Conservation (phyloP, 148 eudicot species). For the Chenopodium suecicum region DNA sequence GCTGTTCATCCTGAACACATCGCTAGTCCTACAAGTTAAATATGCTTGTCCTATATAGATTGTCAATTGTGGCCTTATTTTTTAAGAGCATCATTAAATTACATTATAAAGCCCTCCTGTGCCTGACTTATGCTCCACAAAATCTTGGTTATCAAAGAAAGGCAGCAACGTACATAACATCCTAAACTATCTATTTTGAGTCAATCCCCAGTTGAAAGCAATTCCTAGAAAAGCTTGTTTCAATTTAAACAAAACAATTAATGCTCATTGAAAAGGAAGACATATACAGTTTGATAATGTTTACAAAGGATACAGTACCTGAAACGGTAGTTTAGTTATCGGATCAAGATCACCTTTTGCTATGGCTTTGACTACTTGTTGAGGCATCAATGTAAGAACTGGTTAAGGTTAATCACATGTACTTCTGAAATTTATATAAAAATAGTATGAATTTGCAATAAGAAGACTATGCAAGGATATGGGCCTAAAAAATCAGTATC, state of each 20-base stretch:
- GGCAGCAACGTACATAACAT: not conserved
- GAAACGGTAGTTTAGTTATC: constrained; percentile 68
- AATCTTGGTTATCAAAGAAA: not conserved
- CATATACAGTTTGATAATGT: not conserved
- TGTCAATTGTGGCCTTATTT: not conserved
- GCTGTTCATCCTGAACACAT: not conserved
- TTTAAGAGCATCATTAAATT: not conserved
- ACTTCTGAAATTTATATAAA: not conserved
- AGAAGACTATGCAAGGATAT: constrained; percentile 61
- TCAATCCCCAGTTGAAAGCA: not conserved
- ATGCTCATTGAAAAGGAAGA: not conserved
- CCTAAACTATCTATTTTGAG: not conserved
- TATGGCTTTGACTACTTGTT: constrained; percentile 65
- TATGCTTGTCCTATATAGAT: not conserved
- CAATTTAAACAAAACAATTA: not conserved
- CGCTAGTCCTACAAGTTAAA: not conserved
- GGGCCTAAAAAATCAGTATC: constrained; percentile 94
- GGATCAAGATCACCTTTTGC: constrained; percentile 90
- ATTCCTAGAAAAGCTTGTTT: not conserved
- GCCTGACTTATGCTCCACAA: not conserved
- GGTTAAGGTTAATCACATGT: constrained; percentile 53
- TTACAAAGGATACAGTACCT: constrained; percentile 44
- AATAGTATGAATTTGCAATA: constrained; percentile 17
- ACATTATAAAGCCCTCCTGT: not conserved
- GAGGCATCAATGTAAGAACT: constrained; percentile 56